A percentile compares a stretch with the other conserved stretches of the same genome.
phyloP scores from a whole-genome alignment of 192 early-diverging fungal species.

The Rhizophagus clarus region DNA sequence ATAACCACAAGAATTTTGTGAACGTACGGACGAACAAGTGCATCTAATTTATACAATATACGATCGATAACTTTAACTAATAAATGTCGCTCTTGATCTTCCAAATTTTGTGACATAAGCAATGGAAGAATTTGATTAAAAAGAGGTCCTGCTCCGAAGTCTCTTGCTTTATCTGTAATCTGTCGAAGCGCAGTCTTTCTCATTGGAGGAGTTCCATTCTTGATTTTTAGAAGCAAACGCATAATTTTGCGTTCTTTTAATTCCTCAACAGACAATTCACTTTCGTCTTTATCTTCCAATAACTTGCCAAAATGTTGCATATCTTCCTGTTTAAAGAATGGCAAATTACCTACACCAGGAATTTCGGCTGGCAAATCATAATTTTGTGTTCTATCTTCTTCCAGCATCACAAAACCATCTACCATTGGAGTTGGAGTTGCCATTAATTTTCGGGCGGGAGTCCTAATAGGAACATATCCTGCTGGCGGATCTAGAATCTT shows the following conservation, averaged over 20 bases:
- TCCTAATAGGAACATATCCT: constrained; percentile 90
- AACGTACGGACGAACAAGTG: constrained; percentile 92
- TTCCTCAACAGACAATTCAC: constrained; percentile 80
- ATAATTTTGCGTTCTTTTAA: constrained; percentile 95
- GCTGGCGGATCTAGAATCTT: constrained; percentile 88
- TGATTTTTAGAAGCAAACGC: constrained; percentile 94
- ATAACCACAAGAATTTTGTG: constrained; percentile 99
- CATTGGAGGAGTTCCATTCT: constrained; percentile 95
- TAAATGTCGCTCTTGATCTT: constrained; percentile 98
- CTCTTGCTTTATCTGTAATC: constrained; percentile 94
- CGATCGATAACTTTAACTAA: constrained; percentile 98
- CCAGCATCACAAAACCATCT: constrained; percentile 86
- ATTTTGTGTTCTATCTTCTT: constrained; percentile 63
- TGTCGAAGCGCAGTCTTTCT: constrained; percentile 92
- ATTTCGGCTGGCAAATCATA: constrained; percentile 83
- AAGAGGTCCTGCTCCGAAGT: constrained; percentile 90
- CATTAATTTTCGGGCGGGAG: constrained; percentile 92
- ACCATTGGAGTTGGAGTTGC: constrained; percentile 90
- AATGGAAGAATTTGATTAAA: constrained; percentile 97
- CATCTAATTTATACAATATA: constrained; percentile 93
- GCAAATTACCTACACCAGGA: constrained; percentile 82
- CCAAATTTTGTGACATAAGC: constrained; percentile 94
- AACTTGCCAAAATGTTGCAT: constrained; percentile 97
- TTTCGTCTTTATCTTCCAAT: constrained; percentile 83
- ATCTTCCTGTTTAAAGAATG: constrained; percentile 96